A percentile compares a stretch with the other conserved stretches of the same genome.
Conservation (phyloP, 2,329 filamentous ascomycete genomes). For the Cladobotryum protrusum region DNA sequence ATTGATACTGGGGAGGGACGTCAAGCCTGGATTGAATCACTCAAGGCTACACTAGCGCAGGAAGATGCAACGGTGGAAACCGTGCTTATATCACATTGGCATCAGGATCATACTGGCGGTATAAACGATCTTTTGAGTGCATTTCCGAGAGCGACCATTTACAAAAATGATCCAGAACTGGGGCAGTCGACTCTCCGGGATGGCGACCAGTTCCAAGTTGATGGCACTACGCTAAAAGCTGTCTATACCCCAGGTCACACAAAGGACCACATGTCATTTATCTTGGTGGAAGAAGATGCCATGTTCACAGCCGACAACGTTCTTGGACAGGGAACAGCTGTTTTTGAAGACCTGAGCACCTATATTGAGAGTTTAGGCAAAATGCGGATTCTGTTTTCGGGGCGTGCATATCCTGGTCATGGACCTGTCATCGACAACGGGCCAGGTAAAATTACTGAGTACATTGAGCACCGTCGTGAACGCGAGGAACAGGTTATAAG, state of each 20-base stretch:
- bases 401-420: slow-evolving; percentile 80
- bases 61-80: slow-evolving; percentile 64
- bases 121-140: slow-evolving; percentile 60
- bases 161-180: slow-evolving; percentile 56
- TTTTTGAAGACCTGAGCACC: slow-evolving; percentile 68
- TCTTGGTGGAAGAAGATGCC: slow-evolving; percentile 70
- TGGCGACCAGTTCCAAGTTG: slow-evolving; percentile 47
- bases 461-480: slow-evolving; percentile 73
- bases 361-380: slow-evolving; percentile 64
- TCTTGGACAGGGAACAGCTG: slow-evolving; percentile 77
- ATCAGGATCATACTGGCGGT: slow-evolving; percentile 77
- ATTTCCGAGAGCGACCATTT: slow-evolving; percentile 57
- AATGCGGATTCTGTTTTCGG: slow-evolving; percentile 61
- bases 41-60: slow-evolving; percentile 57
- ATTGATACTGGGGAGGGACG: slow-evolving; percentile 87
- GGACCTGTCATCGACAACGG: slow-evolving; percentile 73
- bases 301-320: slow-evolving; percentile 90
- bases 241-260: slow-evolving; percentile 64
- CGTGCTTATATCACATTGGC: slow-evolving; percentile 85
- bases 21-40: slow-evolving; percentile 61
- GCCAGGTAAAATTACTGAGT: slow-evolving; percentile 66
- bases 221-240: slow-evolving; percentile 62
- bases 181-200: slow-evolving; percentile 42
- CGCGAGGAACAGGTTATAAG: slow-evolving; percentile 73
- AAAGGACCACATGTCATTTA: slow-evolving; percentile 71